These are phyloP conservation scores for Mycena kentingensis DNA, from an alignment of 768 basidiomycete genomes.

Conservation along the genomic window DNA sequence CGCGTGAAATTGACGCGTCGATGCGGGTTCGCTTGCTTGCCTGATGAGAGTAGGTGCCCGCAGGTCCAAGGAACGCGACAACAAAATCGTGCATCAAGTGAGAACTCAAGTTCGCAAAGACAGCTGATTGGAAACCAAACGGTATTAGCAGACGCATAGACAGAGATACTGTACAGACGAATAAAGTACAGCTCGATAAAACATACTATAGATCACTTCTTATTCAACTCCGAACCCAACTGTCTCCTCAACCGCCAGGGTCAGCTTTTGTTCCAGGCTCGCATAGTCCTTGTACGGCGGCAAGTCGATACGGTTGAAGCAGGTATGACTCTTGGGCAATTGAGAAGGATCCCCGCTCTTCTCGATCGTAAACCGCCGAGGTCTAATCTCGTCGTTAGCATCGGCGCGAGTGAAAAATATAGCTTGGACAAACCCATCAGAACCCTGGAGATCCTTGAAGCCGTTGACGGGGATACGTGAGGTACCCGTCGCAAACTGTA, in stretches of 20 bases:
- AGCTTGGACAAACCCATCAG: constrained; percentile 58
- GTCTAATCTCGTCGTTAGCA: constrained; percentile 40
- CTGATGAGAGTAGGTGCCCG: constrained; percentile 64
- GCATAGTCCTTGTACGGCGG: constrained; percentile 98
- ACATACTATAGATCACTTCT: constrained; percentile 26
- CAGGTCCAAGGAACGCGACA: constrained; percentile 55
- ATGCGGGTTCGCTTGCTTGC: constrained; percentile 27
- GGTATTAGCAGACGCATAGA: constrained; percentile 22
- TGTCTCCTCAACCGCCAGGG: constrained; percentile 93
- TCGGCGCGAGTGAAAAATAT: neutral
- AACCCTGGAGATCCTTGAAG: constrained; percentile 97
- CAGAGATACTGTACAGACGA: constrained; percentile 14
- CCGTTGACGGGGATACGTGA: constrained; percentile 98
- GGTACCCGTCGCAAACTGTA: constrained; percentile 97
- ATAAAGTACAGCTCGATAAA: constrained; percentile 20
- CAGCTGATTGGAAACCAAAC: too few relatives aligned
- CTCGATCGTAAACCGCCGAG: constrained; percentile 96
- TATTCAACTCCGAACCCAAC: constrained; percentile 94
- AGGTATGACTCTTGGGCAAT: constrained; percentile 93
- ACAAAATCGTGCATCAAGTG: neutral
- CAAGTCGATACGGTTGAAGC: constrained; percentile 95
- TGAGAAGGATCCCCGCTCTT: constrained; percentile 97
- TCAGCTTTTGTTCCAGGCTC: constrained; percentile 91
- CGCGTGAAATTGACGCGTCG: neutral
- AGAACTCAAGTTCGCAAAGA: too few relatives aligned